Evolutionary conservation across 2,329 filamentous ascomycete species (phyloP).

Genomic region (Cladosporium oxysporum): DNA sequence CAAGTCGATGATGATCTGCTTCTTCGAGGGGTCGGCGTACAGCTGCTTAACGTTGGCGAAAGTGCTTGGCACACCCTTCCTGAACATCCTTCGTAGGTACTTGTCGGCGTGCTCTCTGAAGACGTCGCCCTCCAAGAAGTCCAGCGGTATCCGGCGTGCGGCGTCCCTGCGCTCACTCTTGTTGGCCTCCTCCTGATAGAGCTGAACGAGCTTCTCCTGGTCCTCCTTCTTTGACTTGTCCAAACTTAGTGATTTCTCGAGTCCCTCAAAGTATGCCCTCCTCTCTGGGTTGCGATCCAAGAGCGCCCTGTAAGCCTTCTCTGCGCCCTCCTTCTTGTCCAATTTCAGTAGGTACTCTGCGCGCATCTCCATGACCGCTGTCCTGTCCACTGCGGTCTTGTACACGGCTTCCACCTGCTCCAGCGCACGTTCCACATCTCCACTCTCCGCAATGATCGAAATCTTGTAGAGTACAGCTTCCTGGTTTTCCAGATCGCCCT

Average conservation of each 20-base stretch:
- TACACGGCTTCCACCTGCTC: slow-evolving; percentile 79
- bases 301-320: slow-evolving; percentile 75
- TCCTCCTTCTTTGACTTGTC: slow-evolving; percentile 61
- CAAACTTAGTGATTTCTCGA: slow-evolving; percentile 70
- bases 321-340: slow-evolving; percentile 75
- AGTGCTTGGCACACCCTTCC: slow-evolving; percentile 90
- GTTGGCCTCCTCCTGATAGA: slow-evolving; percentile 80
- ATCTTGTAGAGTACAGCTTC: slow-evolving; percentile 97
- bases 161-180: slow-evolving; percentile 84
- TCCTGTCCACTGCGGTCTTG: slow-evolving; percentile 78
- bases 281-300: slow-evolving; percentile 87
- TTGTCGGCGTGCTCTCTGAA: slow-evolving; percentile 76
- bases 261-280: slow-evolving; percentile 77
- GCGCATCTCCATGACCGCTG: slow-evolving; percentile 80
- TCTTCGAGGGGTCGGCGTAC: slow-evolving; percentile 77
- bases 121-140: slow-evolving; percentile 80
- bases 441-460: slow-evolving; percentile 84
- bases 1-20: slow-evolving; percentile 70
- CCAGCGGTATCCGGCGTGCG: slow-evolving; percentile 79
- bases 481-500: slow-evolving; percentile 84
- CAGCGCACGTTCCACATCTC: slow-evolving; percentile 78
- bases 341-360: slow-evolving; percentile 83
- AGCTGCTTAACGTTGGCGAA: slow-evolving; percentile 96
- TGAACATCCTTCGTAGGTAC: slow-evolving; percentile 82
- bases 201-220: slow-evolving; percentile 68